phyloP scores from a whole-genome alignment of 176 grass and related monocot species.

The Musa itinerans region DNA sequence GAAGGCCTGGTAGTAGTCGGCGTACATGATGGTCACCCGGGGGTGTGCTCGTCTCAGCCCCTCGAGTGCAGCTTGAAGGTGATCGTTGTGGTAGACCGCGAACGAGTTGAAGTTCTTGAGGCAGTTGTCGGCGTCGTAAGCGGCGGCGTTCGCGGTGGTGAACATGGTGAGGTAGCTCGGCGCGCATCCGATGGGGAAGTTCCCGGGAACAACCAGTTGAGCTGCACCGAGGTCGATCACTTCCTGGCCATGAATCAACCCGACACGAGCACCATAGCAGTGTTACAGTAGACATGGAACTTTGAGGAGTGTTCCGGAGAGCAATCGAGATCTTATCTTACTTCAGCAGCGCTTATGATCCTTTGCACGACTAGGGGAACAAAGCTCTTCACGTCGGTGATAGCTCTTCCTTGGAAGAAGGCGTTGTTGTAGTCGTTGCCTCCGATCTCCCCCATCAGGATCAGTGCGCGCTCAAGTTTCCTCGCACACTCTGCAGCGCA shows the following conservation, averaged over 20 bases:
- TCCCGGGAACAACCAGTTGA: conserved; percentile 63
- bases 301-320: neutral
- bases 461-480: conserved; percentile 46
- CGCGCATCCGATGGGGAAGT: conserved; percentile 77
- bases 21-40: conserved; percentile 48
- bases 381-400: conserved; percentile 42
- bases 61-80: conserved; percentile 40
- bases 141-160: conserved; percentile 10
- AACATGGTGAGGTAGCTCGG: conserved; percentile 84
- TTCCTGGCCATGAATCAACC: conserved; percentile 27
- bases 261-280: neutral
- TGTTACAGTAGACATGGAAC: neutral
- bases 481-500: conserved; percentile 31
- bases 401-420: conserved; percentile 51
- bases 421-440: conserved; percentile 96
- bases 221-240: conserved; percentile 52
- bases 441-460: conserved; percentile 87
- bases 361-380: conserved; percentile 59
- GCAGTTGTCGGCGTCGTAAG: conserved; percentile 49
- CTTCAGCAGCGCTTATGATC: conserved; percentile 54
- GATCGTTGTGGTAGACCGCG: conserved; percentile 55
- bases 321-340: neutral
- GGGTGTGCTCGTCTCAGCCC: conserved; percentile 38
- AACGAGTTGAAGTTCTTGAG: conserved; percentile 72
- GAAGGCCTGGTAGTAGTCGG: conserved; percentile 78